These are phyloP conservation scores for Zalaria obscura DNA, from an alignment of 2,329 filamentous ascomycete species.

Conservation along the genomic window DNA sequence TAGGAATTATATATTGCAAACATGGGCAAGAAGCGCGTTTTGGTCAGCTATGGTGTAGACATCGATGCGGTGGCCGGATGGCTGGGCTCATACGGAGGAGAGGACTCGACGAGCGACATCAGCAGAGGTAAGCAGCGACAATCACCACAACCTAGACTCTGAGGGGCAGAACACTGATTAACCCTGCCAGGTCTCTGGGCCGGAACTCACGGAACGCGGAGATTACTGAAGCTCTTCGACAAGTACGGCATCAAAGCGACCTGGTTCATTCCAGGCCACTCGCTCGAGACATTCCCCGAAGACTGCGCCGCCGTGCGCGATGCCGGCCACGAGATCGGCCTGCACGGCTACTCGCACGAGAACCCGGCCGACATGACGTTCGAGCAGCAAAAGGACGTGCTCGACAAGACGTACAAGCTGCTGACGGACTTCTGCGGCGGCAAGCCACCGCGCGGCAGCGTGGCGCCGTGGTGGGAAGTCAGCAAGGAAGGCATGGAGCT, in stretches of 20 bases:
- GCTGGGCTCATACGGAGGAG: conserved; percentile 59
- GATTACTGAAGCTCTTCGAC: conserved; percentile 53
- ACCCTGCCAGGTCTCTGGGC: conserved; percentile 43
- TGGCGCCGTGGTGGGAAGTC: conserved; percentile 57
- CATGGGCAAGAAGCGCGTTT: conserved; percentile 13
- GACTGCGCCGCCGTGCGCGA: conserved; percentile 47
- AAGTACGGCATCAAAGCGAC: conserved; percentile 57
- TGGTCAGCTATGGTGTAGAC: conserved; percentile 35
- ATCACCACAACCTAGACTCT: background rate
- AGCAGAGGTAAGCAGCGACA: conserved; percentile 32
- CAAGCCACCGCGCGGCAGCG: conserved; percentile 54
- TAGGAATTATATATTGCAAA: background rate
- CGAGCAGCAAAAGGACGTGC: conserved; percentile 58
- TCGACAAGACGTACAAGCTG: conserved; percentile 57
- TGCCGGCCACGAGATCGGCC: conserved; percentile 47
- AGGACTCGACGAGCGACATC: conserved; percentile 58
- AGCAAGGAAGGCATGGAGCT: conserved; percentile 51
- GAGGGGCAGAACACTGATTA: background rate
- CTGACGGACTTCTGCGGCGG: conserved; percentile 54
- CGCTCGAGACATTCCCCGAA: conserved; percentile 49
- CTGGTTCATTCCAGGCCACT: conserved; percentile 49
- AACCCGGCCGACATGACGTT: conserved; percentile 56
- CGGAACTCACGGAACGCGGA: conserved; percentile 48
- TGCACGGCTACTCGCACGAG: conserved; percentile 61
- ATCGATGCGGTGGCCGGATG: conserved; percentile 61